Conservation (phyloP, 306 rosid species). For the Rubus parviflorus region DNA sequence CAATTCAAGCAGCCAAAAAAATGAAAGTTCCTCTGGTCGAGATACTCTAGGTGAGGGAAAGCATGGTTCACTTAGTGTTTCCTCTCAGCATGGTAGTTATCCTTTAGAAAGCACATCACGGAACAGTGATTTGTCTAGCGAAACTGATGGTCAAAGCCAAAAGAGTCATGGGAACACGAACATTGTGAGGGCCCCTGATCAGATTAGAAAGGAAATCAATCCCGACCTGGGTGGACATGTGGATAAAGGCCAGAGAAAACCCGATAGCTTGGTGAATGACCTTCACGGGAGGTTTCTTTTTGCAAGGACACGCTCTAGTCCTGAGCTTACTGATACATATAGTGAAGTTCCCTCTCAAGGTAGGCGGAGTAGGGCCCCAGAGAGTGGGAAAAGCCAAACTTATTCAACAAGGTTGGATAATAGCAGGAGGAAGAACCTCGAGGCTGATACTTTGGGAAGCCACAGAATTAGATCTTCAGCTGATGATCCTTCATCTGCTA, state of each 20-base stretch:
- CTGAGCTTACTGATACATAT: slow-evolving; percentile 85
- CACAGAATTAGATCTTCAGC: slow-evolving; percentile 38
- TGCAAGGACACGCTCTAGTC: slow-evolving; percentile 97
- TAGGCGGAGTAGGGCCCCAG: slow-evolving; percentile 51
- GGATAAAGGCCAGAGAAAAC: slow-evolving; percentile 57
- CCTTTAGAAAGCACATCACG: slow-evolving; percentile 45
- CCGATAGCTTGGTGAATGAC: slow-evolving; percentile 45
- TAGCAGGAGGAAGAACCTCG: slow-evolving; percentile 59
- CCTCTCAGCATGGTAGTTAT: slow-evolving; percentile 56
- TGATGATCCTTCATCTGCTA: slow-evolving; percentile 51
- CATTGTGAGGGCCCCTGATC: slow-evolving; percentile 50
- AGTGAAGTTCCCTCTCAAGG: slow-evolving; percentile 71
- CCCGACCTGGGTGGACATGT: slow-evolving; percentile 41
- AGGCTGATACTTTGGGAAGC: slow-evolving; percentile 45
- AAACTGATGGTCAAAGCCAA: slow-evolving; percentile 49
- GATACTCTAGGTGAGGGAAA: slow-evolving; percentile 44
- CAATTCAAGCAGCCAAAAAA: slow-evolving; percentile 43
- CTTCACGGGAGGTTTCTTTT: slow-evolving; percentile 68
- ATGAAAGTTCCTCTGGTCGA: slow-evolving; percentile 42
- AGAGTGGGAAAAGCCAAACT: slow-evolving; percentile 51
- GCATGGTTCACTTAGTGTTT: slow-evolving; percentile 36
- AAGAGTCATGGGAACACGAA: slow-evolving; percentile 53
- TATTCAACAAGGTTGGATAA: slow-evolving; percentile 53
- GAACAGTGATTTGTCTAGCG: slow-evolving; percentile 44
- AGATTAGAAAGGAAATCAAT: slow-evolving; percentile 49